Evolutionary conservation across 2,329 filamentous ascomycete genomes (phyloP).

Genomic region (Didymosphaeria variabile): DNA sequence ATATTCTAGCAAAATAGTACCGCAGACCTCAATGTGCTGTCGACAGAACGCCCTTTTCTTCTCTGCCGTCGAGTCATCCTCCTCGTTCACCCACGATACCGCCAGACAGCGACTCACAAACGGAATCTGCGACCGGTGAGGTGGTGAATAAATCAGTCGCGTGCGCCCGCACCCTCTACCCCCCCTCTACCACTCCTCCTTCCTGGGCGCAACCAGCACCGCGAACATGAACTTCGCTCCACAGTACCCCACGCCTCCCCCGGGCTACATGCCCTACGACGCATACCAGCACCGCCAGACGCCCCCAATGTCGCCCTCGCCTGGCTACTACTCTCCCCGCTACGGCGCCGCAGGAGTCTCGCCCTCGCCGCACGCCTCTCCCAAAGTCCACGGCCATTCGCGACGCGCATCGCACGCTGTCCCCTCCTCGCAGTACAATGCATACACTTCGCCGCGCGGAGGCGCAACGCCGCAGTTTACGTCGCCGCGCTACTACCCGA

Average conservation of each 20-base stretch:
- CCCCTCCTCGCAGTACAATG: conserved; percentile 56
- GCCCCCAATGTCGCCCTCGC: conserved; percentile 58
- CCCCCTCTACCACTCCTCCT: conserved; percentile 15
- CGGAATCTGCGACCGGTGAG: conserved; percentile 44
- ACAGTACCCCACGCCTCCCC: conserved; percentile 47
- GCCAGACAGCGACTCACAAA: conserved; percentile 34
- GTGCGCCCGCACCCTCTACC: conserved; percentile 17
- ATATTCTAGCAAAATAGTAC: conserved; percentile 27
- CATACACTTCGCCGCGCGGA: conserved; percentile 46
- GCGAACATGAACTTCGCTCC: conserved; percentile 43
- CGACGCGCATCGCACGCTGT: conserved; percentile 65
- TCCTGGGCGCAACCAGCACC: conserved; percentile 16
- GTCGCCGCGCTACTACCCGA: conserved; percentile 53
- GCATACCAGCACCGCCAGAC: conserved; percentile 39
- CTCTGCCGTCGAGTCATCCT: conserved; percentile 44
- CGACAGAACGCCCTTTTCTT: conserved; percentile 40
- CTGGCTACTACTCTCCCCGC: conserved; percentile 63
- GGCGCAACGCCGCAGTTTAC: conserved; percentile 53
- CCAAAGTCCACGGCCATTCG: conserved; percentile 59
- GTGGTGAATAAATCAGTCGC: conserved; percentile 40
- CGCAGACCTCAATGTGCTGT: conserved; percentile 43
- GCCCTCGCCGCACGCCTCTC: conserved; percentile 55
- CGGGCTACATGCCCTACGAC: conserved; percentile 50
- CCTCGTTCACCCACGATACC: conserved; percentile 27
- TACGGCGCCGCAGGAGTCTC: conserved; percentile 60